A percentile compares a stretch with the other conserved stretches of the same genome.
phyloP scores from a whole-genome alignment of 140 eudicot genomes.

The Oenanthe javanica region DNA sequence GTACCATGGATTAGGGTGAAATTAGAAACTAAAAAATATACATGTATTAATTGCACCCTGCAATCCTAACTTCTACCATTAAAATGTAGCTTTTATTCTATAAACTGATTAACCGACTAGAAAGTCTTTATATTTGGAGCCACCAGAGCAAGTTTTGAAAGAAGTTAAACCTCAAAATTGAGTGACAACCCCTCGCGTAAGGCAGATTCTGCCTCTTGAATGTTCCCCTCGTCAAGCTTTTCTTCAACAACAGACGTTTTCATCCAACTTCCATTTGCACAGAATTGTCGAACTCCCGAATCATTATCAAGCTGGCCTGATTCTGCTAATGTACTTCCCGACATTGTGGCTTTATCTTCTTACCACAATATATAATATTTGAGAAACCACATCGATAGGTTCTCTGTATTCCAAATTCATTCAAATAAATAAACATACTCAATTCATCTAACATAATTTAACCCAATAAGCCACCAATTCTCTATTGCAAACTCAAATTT shows the following conservation, averaged over 20 bases:
- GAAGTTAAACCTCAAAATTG: constrained; percentile 61
- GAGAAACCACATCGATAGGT: constrained; percentile 2
- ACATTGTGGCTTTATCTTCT: constrained; percentile 34
- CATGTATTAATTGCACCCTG: background rate
- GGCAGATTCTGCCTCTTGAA: constrained; percentile 79
- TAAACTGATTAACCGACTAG: background rate
- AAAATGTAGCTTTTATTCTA: background rate
- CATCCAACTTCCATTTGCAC: constrained; percentile 71
- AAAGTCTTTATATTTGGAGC: background rate
- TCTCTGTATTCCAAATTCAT: background rate
- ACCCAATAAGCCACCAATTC: background rate
- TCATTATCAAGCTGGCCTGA: constrained; percentile 26
- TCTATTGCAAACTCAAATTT: background rate
- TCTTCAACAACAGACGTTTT: constrained; percentile 56
- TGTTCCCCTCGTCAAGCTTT: constrained; percentile 73
- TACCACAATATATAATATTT: constrained; percentile 12
- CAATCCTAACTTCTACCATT: background rate
- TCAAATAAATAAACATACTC: background rate
- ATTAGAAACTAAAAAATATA: background rate
- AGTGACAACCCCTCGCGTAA: constrained; percentile 84
- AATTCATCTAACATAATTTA: background rate
- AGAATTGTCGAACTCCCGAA: constrained; percentile 40
- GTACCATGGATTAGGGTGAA: background rate
- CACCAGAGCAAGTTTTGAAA: background rate
- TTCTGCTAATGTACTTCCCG: constrained; percentile 39